These are phyloP conservation scores for Hygrophila difformis DNA, from an alignment of 257 asterid genomes.

Conservation along the genomic window DNA sequence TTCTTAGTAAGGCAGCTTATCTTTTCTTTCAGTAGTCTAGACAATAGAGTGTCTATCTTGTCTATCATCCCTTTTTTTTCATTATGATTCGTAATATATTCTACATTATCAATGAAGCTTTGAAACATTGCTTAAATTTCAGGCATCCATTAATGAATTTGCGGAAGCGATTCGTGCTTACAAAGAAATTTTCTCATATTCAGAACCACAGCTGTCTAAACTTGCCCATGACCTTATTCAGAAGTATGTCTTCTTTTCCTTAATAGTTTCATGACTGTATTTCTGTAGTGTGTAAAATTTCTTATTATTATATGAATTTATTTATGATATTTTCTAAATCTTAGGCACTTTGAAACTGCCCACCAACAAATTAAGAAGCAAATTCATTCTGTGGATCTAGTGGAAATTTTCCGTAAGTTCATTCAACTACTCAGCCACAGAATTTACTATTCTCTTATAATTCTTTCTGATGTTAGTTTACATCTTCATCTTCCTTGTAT, in stretches of 20 bases:
- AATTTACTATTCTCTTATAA: neutral
- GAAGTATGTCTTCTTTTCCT: constrained; percentile 37
- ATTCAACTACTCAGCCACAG: constrained; percentile 21
- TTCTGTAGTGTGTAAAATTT: neutral
- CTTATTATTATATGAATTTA: constrained; percentile 6
- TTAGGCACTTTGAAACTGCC: constrained; percentile 82
- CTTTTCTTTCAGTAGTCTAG: too few relatives aligned
- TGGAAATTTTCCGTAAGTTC: constrained; percentile 65
- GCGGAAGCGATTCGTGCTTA: constrained; percentile 93
- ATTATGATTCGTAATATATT: constrained; percentile 6
- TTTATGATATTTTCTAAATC: constrained; percentile 13
- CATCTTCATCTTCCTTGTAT: constrained; percentile 10
- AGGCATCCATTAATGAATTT: constrained; percentile 89
- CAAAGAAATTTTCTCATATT: constrained; percentile 77
- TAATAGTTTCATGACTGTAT: constrained; percentile 10
- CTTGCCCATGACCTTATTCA: constrained; percentile 69
- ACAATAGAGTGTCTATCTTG: neutral
- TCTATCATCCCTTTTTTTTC: neutral
- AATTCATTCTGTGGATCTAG: constrained; percentile 50
- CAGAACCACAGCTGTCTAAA: constrained; percentile 78
- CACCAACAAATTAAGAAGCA: constrained; percentile 55
- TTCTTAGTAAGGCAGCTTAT: too few relatives aligned
- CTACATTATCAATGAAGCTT: constrained; percentile 9
- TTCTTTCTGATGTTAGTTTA: neutral
- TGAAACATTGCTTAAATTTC: constrained; percentile 19